Evolutionary conservation across 2,329 filamentous ascomycete genomes (phyloP).

Genomic region (Nemania serpens): DNA sequence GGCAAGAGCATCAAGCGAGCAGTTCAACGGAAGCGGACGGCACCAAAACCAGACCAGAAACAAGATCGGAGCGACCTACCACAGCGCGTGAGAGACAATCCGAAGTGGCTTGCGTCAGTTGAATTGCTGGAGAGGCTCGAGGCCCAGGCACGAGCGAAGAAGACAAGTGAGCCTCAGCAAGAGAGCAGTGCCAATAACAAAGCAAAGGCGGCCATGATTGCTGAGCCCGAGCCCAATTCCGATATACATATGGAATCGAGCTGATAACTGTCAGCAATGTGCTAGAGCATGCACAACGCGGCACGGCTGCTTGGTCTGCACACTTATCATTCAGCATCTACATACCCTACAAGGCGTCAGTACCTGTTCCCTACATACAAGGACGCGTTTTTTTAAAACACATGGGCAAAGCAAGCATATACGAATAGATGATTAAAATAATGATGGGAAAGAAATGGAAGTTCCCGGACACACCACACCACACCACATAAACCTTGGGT

Average conservation of each 20-base stretch:
- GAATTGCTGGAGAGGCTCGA: slow-evolving; percentile 40
- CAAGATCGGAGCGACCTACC: slow-evolving; percentile 41
- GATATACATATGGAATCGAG: slow-evolving; percentile 16
- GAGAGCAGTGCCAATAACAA: slow-evolving; percentile 1
- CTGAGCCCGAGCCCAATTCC: slow-evolving; percentile 20
- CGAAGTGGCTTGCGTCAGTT: slow-evolving; percentile 51
- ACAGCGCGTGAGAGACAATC: slow-evolving; percentile 49
- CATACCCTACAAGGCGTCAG: background rate
- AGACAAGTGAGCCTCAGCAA: slow-evolving; percentile 2
- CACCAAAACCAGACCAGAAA: slow-evolving; percentile 27
- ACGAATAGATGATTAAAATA: too few relatives aligned
- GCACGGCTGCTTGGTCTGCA: background rate
- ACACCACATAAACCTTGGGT: background rate
- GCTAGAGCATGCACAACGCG: background rate
- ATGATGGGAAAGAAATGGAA: too few relatives aligned
- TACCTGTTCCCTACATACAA: too few relatives aligned
- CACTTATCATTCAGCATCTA: background rate
- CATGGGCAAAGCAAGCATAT: too few relatives aligned
- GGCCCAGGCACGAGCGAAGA: slow-evolving; percentile 8
- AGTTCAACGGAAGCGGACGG: slow-evolving; percentile 43
- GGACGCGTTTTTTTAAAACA: too few relatives aligned
- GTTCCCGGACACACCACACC: background rate
- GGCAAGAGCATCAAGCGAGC: slow-evolving; percentile 47
- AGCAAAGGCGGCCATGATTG: background rate
- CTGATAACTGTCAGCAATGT: background rate